A percentile compares a stretch with the other conserved stretches of the same genome.
These are phyloP conservation scores for Trichomonas gallinae DNA, from an alignment of 208 protist genomes.

Conservation along the genomic window DNA sequence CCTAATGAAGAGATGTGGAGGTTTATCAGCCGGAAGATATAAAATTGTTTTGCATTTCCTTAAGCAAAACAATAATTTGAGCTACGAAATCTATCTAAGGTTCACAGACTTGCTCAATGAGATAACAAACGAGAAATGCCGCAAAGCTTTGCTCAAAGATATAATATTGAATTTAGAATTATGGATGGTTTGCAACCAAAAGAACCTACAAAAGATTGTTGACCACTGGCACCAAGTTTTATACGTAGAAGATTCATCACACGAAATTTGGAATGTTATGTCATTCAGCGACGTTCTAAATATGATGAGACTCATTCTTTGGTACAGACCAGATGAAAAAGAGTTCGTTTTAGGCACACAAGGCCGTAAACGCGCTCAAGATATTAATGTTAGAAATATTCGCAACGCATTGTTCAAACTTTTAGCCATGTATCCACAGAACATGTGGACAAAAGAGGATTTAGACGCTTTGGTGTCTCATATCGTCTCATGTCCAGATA, in stretches of 20 bases:
- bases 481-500: background rate
- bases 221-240: background rate
- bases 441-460: background rate
- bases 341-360: background rate
- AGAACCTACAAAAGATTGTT: background rate
- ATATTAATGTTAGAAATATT: background rate
- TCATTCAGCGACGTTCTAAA: background rate
- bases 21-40: background rate
- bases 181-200: background rate
- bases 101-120: background rate
- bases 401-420: background rate
- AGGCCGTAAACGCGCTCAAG: background rate
- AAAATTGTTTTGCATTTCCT: background rate
- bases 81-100: background rate
- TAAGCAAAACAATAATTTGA: background rate
- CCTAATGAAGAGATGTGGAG: background rate
- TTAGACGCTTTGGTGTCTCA: background rate
- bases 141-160: background rate
- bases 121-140: background rate
- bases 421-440: background rate
- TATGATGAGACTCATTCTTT: background rate
- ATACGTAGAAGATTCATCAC: background rate
- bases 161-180: background rate
- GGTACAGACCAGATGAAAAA: background rate
- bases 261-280: background rate